These are phyloP conservation scores for Prunus mongolica DNA, from an alignment of 306 rosid species.

Conservation along the genomic window DNA sequence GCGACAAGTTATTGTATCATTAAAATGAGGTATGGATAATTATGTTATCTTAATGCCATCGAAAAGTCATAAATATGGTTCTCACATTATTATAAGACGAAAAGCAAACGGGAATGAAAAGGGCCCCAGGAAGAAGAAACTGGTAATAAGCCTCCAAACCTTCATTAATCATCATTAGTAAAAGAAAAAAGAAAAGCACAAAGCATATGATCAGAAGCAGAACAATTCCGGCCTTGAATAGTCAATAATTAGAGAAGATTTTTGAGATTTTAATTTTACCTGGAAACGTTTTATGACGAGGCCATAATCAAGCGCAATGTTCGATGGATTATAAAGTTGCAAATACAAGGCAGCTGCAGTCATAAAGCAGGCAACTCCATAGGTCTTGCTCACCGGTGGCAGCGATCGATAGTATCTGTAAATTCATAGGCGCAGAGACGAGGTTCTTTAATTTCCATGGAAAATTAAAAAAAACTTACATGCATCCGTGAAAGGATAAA, in stretches of 20 bases:
- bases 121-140: conserved; percentile 72
- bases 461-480: too few relatives aligned
- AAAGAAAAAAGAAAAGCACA: background rate
- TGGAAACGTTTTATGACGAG: conserved; percentile 45
- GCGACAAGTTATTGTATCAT: too few relatives aligned
- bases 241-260: background rate
- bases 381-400: conserved; percentile 76
- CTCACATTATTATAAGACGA: conserved; percentile 58
- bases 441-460: too few relatives aligned
- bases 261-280: conserved; percentile 29
- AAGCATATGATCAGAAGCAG: background rate
- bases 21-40: background rate
- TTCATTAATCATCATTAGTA: conserved; percentile 22
- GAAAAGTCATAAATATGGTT: background rate
- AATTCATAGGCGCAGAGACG: too few relatives aligned
- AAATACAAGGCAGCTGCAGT: conserved; percentile 49
- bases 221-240: background rate
- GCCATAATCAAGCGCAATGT: conserved; percentile 38
- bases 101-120: conserved; percentile 58
- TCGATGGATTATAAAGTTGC: conserved; percentile 8
- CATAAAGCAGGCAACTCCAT: conserved; percentile 71
- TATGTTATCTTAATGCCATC: background rate
- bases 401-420: conserved; percentile 60
- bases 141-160: conserved; percentile 71
- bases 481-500: too few relatives aligned